These are phyloP conservation scores for Penicillium verrucosum DNA, from an alignment of 2,329 filamentous ascomycete species.

Conservation along the genomic window DNA sequence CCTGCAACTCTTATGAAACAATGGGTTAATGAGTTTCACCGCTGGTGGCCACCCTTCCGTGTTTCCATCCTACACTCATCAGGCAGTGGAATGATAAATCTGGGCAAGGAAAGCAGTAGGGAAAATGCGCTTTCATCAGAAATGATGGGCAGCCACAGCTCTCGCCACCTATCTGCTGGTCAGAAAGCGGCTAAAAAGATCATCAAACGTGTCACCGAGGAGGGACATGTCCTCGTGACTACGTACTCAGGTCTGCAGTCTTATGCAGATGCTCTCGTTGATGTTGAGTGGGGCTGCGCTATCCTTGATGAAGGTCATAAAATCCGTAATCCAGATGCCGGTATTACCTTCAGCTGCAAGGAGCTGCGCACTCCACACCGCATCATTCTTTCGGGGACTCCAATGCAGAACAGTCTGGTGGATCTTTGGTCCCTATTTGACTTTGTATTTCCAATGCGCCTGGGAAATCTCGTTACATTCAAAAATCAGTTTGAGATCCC, in stretches of 20 bases:
- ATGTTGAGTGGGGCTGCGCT: conserved; percentile 86
- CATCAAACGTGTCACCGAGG: conserved; percentile 72
- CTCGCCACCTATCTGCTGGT: conserved; percentile 47
- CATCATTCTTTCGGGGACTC: conserved; percentile 90
- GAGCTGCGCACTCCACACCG: conserved; percentile 86
- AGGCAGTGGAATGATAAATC: conserved; percentile 91
- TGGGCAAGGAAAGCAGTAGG: conserved; percentile 57
- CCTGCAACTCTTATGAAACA: conserved; percentile 93
- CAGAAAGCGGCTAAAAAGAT: conserved; percentile 73
- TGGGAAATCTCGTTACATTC: conserved; percentile 89
- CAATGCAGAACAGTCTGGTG: conserved; percentile 93
- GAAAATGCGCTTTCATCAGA: conserved; percentile 63
- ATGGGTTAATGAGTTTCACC: conserved; percentile 98
- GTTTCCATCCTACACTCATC: conserved; percentile 95
- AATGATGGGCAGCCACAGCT: conserved; percentile 47
- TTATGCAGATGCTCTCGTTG: conserved; percentile 77
- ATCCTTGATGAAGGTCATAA: conserved; percentile 97
- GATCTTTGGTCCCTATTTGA: conserved; percentile 98
- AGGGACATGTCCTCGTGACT: conserved; percentile 91
- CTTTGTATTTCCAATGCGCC: conserved; percentile 92
- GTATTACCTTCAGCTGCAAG: conserved; percentile 93
- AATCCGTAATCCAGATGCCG: conserved; percentile 93
- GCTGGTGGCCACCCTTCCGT: conserved; percentile 98
- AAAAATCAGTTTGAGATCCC: conserved; percentile 89
- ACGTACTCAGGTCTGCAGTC: conserved; percentile 96